phyloP scores from a whole-genome alignment of 441 rosid species.

The Viola pubescens region DNA sequence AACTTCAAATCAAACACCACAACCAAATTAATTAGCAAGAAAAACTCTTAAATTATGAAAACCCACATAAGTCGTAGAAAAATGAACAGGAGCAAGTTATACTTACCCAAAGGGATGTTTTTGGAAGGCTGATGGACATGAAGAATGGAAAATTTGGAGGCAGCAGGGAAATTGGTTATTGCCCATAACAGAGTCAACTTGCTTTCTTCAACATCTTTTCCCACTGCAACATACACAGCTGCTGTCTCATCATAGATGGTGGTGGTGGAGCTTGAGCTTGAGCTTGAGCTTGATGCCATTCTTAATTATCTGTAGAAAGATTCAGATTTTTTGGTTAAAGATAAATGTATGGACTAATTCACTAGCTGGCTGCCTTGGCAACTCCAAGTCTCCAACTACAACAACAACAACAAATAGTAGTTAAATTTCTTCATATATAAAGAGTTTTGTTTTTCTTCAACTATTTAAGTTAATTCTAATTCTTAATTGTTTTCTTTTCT shows the following conservation, averaged over 20 bases:
- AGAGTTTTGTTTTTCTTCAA: background rate
- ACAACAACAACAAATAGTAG: too few species aligned
- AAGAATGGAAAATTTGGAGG: constrained; percentile 40
- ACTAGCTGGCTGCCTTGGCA: background rate
- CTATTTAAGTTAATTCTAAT: background rate
- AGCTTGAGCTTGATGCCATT: background rate
- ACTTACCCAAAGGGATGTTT: constrained; percentile 25
- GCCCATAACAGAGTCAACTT: constrained; percentile 57
- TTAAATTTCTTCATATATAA: background rate
- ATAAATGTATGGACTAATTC: too few species aligned
- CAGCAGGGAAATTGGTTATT: constrained; percentile 33
- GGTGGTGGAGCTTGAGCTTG: too few species aligned
- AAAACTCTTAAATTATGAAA: background rate
- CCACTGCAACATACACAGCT: constrained; percentile 50
- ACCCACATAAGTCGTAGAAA: too few species aligned
- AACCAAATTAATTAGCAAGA: background rate
- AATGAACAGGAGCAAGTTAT: too few species aligned
- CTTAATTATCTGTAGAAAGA: too few species aligned
- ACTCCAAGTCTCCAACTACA: background rate
- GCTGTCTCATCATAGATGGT: background rate
- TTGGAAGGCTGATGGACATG: constrained; percentile 50
- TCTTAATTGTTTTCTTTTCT: too few species aligned
- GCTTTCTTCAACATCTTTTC: constrained; percentile 48
- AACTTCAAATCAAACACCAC: constrained; percentile 18
- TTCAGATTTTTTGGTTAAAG: too few species aligned